Evolutionary conservation across 78 protist genomes (phyloP), one percentile per base, ranked within the genome.

Genomic region (Monosiga brevicollis): DNA sequence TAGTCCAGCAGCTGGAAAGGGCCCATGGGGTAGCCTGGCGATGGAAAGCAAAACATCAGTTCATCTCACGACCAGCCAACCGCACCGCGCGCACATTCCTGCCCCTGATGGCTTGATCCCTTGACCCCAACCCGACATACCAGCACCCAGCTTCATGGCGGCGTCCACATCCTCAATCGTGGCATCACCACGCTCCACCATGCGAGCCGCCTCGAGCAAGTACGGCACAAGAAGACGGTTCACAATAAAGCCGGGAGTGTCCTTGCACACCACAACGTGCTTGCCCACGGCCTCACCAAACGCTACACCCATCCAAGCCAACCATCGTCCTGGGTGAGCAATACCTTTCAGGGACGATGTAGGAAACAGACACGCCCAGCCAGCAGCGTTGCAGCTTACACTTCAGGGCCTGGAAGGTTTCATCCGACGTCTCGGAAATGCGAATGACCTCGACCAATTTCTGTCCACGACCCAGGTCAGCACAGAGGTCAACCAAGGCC

Each of bases 81-180:
- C n/a, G n/a, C n/a, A n/a, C n/a, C n/a, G n/a, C n/a, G n/a, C n/a
- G n/a, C n/a, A n/a, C n/a, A n/a, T n/a, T n/a, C n/a, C n/a, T n/a
- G n/a, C n/a, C n/a, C n/a, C n/a, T n/a, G n/a, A n/a, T n/a, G n/a
- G n/a, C n/a, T n/a, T n/a, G n/a, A n/a, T n/a, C n/a, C n/a, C n/a
- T n/a, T n/a, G n/a, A 26, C 87, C n/a, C n/a, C n/a, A n/a, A n/a
- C n/a, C n/a, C n/a, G n/a, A n/a, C n/a, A n/a, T n/a, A n/a, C n/a
- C 86, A 11, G 92, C 87, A 41, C 92, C 92, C 11, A 89, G 81
- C 86, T 74, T 85, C 92, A 89, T 89, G 42, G 85, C 87, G 20
- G 84, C 42, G 82, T 89, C 92, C 0, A 89, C 80, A 79, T 89
- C 92, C 73, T 78, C 79, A 32, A 0, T 41, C 36, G 88, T 39